Evolutionary conservation across 1,139 yeast genomes (phyloP).

Genomic region (Yamadazyma membranifaciens): DNA sequence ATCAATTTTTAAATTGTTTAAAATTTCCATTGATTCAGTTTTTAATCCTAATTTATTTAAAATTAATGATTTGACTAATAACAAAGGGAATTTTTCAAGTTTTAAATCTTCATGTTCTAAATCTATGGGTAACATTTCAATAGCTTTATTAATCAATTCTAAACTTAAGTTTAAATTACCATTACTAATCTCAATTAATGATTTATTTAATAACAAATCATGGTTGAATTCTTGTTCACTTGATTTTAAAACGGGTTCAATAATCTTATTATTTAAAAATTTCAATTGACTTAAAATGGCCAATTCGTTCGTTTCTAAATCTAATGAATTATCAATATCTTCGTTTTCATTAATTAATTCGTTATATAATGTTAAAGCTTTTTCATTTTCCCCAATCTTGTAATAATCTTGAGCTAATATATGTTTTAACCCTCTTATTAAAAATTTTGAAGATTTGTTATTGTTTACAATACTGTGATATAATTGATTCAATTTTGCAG

Average conservation of each 20-base stretch:
- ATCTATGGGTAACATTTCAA: slow-evolving; percentile 40
- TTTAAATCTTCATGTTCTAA: slow-evolving; percentile 38
- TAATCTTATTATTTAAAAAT: slow-evolving; percentile 8
- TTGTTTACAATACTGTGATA: slow-evolving; percentile 27
- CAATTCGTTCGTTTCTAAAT: slow-evolving; percentile 66
- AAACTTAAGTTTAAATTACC: slow-evolving; percentile 46
- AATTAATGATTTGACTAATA: slow-evolving; percentile 69
- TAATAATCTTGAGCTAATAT: slow-evolving; percentile 82
- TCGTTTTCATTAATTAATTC: slow-evolving; percentile 43
- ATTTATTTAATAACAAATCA: slow-evolving; percentile 61
- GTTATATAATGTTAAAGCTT: slow-evolving; percentile 57
- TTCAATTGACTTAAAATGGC: slow-evolving; percentile 63
- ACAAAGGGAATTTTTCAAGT: slow-evolving; percentile 59
- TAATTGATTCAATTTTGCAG: slow-evolving; percentile 39
- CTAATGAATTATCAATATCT: slow-evolving; percentile 42
- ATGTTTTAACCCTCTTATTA: slow-evolving; percentile 59
- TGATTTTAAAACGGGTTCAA: slow-evolving; percentile 5
- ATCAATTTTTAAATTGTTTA: slow-evolving; percentile 22
- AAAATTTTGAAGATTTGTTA: slow-evolving; percentile 20
- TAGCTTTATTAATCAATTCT: slow-evolving; percentile 50
- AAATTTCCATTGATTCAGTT: slow-evolving; percentile 41
- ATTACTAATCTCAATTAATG: slow-evolving; percentile 52
- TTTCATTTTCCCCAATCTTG: slow-evolving; percentile 57
- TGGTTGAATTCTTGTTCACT: slow-evolving; percentile 20
- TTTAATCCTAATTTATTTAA: slow-evolving; percentile 47